Percentiles rank a stretch among this genome's conserved stretches.
Conservation (phyloP, 1,284 basidiomycete species). For the Apiotrichum akiyoshidainum region DNA sequence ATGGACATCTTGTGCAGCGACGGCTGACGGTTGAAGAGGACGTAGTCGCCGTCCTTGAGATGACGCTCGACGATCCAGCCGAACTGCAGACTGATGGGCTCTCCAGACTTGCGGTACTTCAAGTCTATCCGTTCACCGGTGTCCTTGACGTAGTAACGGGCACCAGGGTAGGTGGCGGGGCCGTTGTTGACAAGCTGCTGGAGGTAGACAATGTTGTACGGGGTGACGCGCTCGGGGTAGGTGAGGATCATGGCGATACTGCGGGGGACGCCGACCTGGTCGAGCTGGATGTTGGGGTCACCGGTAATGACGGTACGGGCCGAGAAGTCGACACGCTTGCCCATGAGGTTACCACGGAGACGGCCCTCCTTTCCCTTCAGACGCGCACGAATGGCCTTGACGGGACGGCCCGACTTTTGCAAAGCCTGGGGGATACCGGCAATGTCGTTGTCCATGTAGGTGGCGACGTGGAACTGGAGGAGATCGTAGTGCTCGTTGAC, state of each 20-base stretch:
- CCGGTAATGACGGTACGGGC: slow-evolving; percentile 99
- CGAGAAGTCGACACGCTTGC: slow-evolving; percentile 99
- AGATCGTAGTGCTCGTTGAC: slow-evolving; percentile 95
- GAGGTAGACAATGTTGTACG: slow-evolving; percentile 92
- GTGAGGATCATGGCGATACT: slow-evolving; percentile 98
- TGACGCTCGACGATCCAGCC: slow-evolving; percentile 99
- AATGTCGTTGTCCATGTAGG: slow-evolving; percentile 99
- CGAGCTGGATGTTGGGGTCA: slow-evolving; percentile 93
- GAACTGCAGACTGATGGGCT: slow-evolving; percentile 86
- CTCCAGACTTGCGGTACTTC: slow-evolving; percentile 95
- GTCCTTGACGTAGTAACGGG: slow-evolving; percentile 94
- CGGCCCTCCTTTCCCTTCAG: slow-evolving; percentile 99
- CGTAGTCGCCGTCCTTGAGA: slow-evolving; percentile 93
- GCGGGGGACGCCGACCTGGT: slow-evolving; percentile 96
- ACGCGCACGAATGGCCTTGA: slow-evolving; percentile 97
- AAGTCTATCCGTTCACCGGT: slow-evolving; percentile 97
- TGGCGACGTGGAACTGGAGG: slow-evolving; percentile 97
- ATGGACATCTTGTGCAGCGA: slow-evolving; percentile 99
- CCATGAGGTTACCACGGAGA: slow-evolving; percentile 97
- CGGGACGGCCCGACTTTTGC: slow-evolving; percentile 95
- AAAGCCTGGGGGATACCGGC: slow-evolving; percentile 96
- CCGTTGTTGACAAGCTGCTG: slow-evolving; percentile 97
- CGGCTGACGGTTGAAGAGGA: slow-evolving; percentile 97
- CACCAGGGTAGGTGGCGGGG: slow-evolving; percentile 92
- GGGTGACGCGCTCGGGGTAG: slow-evolving; percentile 96